These are phyloP conservation scores for Dinochytrium kinnereticum DNA, from an alignment of 371 early-diverging fungal genomes.

Conservation along the genomic window DNA sequence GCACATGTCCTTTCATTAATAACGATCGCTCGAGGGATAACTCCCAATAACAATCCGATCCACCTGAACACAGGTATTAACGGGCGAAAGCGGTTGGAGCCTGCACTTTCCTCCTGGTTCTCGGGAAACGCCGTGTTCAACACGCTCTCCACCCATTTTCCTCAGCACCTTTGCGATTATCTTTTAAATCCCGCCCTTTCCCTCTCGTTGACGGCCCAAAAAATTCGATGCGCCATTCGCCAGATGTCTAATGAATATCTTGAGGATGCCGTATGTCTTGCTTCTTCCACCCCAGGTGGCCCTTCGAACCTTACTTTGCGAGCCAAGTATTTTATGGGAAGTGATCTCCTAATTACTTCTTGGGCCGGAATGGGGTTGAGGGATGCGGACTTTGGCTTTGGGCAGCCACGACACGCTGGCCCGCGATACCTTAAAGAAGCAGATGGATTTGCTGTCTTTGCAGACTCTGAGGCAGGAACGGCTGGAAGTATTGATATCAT, in stretches of 20 bases:
- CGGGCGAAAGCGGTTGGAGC: background rate
- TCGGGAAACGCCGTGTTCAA: constrained; percentile 4
- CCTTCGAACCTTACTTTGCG: background rate
- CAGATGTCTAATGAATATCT: background rate
- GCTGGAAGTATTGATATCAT: background rate
- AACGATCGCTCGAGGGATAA: background rate
- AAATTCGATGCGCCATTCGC: background rate
- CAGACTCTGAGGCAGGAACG: background rate
- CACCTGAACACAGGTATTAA: constrained; percentile 5
- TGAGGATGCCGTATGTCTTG: background rate
- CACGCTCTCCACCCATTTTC: background rate
- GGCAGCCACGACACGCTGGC: background rate
- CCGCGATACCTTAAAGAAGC: background rate
- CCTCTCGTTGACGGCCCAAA: background rate
- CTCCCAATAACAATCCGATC: background rate
- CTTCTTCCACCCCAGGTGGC: background rate
- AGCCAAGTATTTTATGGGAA: background rate
- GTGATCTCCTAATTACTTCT: background rate
- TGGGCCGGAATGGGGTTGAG: constrained; percentile 11
- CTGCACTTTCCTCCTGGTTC: background rate
- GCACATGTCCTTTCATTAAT: background rate
- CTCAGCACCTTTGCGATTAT: background rate
- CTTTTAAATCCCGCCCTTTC: background rate
- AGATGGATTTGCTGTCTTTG: background rate
- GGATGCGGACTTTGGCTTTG: constrained; percentile 6